Evolutionary conservation across 2,329 filamentous ascomycete genomes (phyloP).

Genomic region (Penicillium concentricum): DNA sequence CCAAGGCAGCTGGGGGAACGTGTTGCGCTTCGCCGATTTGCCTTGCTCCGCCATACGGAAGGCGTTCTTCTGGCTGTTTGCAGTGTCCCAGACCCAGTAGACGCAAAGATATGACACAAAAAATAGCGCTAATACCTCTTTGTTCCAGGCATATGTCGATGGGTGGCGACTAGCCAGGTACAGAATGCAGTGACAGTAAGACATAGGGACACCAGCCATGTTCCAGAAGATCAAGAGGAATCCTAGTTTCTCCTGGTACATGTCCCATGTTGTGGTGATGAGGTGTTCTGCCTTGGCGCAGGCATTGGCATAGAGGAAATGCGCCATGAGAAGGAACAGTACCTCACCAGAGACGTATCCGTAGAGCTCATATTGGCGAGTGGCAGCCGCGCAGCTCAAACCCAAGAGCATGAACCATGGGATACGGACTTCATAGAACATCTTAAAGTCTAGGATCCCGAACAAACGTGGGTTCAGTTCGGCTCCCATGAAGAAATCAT

Average conservation of each 20-base stretch:
- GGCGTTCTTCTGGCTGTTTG: slow-evolving; percentile 88
- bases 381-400: slow-evolving; percentile 58
- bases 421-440: slow-evolving; percentile 91
- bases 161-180: slow-evolving; percentile 81
- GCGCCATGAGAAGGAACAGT: slow-evolving; percentile 77
- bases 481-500: slow-evolving; percentile 89
- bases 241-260: slow-evolving; percentile 94
- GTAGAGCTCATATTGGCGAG: slow-evolving; percentile 81
- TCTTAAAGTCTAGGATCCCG: slow-evolving; percentile 81
- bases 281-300: slow-evolving; percentile 89
- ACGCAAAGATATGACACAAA: slow-evolving; percentile 71
- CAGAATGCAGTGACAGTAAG: slow-evolving; percentile 88
- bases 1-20: slow-evolving; percentile 87
- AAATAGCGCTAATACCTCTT: slow-evolving; percentile 60
- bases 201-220: slow-evolving; percentile 82
- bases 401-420: slow-evolving; percentile 93
- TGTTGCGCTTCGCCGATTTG: slow-evolving; percentile 63
- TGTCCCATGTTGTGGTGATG: slow-evolving; percentile 88
- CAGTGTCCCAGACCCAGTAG: slow-evolving; percentile 91
- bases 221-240: slow-evolving; percentile 99
- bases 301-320: slow-evolving; percentile 87
- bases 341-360: slow-evolving; percentile 83
- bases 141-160: slow-evolving; percentile 72
- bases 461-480: slow-evolving; percentile 84
- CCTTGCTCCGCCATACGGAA: slow-evolving; percentile 79